Conservation (phyloP, 2,329 filamentous ascomycete species). For the Aureobasidium sp. region DNA sequence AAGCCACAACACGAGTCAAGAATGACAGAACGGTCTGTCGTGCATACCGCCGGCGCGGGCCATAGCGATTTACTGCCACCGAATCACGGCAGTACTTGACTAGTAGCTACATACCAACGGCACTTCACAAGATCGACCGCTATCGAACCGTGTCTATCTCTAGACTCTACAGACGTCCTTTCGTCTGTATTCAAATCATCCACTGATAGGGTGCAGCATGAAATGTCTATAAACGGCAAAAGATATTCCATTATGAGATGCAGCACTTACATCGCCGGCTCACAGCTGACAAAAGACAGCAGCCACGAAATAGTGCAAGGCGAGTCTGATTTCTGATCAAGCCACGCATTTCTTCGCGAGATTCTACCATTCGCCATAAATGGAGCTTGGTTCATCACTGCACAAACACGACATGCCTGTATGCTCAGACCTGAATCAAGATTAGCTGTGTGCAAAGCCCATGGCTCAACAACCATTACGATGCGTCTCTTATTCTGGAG, state of each 20-base stretch:
- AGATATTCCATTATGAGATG: not conserved
- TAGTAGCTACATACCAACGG: not conserved
- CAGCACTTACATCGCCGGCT: not conserved
- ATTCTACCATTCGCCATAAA: not conserved
- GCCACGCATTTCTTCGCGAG: not conserved
- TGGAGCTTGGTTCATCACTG: not conserved
- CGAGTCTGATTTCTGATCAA: not conserved
- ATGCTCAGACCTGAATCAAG: too few species aligned
- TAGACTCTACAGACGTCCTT: not conserved
- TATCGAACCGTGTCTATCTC: not conserved
- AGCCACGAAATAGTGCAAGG: not conserved
- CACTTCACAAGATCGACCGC: slow-evolving; percentile 12
- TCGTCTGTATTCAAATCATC: not conserved
- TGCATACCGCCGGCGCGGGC: slow-evolving; percentile 14
- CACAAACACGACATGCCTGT: too few species aligned
- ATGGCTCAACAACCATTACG: not conserved
- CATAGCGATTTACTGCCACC: not conserved
- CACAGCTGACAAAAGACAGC: not conserved
- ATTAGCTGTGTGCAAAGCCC: not conserved
- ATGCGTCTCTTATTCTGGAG: not conserved
- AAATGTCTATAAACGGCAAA: not conserved
- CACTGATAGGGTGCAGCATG: not conserved
- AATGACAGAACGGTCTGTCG: not conserved
- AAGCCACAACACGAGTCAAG: not conserved
- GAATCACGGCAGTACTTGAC: not conserved